Percentiles rank a stretch among this genome's conserved stretches.
phyloP scores from a whole-genome alignment of 306 rosid genomes.

The Delonix regia region DNA sequence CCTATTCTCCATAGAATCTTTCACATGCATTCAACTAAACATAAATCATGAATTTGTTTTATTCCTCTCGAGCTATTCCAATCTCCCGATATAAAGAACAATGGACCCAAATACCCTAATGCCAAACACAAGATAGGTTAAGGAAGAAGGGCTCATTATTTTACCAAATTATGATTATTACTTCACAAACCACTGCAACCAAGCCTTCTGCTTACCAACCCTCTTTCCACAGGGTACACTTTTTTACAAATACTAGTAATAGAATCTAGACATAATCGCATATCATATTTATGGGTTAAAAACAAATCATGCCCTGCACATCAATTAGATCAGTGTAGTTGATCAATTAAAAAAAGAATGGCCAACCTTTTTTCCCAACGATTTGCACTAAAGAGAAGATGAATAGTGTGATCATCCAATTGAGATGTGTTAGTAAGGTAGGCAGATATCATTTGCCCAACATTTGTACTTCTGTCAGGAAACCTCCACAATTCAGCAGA shows the following conservation, averaged over 20 bases:
- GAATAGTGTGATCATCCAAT: slow-evolving; percentile 81
- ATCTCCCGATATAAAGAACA: neutral
- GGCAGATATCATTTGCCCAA: slow-evolving; percentile 89
- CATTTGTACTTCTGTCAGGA: slow-evolving; percentile 85
- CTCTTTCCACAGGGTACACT: neutral
- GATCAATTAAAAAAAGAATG: neutral
- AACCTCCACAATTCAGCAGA: slow-evolving; percentile 80
- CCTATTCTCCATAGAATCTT: neutral
- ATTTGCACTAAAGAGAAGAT: slow-evolving; percentile 95
- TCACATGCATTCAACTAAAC: neutral
- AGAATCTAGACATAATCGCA: slow-evolving; percentile 3
- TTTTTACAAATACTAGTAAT: neutral
- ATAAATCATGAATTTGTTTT: slow-evolving; percentile 14
- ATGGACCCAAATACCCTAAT: neutral
- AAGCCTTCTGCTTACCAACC: slow-evolving; percentile 5
- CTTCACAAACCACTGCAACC: slow-evolving; percentile 16
- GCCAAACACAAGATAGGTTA: neutral
- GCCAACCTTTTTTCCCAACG: slow-evolving; percentile 96
- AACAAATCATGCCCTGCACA: neutral
- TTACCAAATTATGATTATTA: neutral
- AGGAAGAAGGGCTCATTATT: neutral
- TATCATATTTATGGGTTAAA: neutral
- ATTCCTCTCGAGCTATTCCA: slow-evolving; percentile 14
- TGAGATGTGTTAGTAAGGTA: slow-evolving; percentile 84
- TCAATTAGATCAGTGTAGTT: neutral